Evolutionary conservation across 2,329 filamentous ascomycete genomes (phyloP).

Genomic region (Cryoendolithus antarcticus): DNA sequence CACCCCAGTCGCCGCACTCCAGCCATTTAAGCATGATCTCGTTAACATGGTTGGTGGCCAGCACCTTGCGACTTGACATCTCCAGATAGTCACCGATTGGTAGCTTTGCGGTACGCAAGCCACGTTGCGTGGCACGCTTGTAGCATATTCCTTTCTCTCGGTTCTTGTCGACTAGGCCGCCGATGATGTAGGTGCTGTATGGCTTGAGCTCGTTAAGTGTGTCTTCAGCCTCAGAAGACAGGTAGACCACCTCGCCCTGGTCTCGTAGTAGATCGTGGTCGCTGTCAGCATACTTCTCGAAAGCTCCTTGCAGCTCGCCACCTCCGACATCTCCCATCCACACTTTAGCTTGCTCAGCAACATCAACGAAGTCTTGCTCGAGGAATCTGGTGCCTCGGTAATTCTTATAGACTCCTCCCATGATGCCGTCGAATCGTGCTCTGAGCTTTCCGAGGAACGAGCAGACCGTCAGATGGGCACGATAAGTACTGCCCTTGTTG

Average conservation of each 20-base stretch:
- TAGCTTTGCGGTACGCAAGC: constrained; percentile 76
- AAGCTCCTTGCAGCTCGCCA: constrained; percentile 15
- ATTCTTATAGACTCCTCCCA: constrained; percentile 56
- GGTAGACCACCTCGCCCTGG: constrained; percentile 60
- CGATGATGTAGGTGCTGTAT: constrained; percentile 83
- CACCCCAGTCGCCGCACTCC: constrained; percentile 79
- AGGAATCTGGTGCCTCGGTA: constrained; percentile 73
- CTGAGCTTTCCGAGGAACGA: constrained; percentile 65
- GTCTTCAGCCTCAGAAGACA: constrained; percentile 82
- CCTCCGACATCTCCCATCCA: constrained; percentile 47
- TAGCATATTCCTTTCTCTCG: constrained; percentile 91
- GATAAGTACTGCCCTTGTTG: constrained; percentile 57
- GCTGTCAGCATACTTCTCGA: constrained; percentile 12
- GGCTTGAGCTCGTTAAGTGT: constrained; percentile 74
- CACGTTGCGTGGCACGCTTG: constrained; percentile 59
- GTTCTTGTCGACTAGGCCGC: constrained; percentile 91
- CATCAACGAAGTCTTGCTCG: constrained; percentile 60
- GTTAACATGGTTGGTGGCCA: constrained; percentile 90
- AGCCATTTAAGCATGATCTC: constrained; percentile 96
- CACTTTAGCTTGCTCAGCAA: constrained; percentile 51
- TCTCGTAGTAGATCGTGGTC: constrained; percentile 11
- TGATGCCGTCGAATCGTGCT: constrained; percentile 64
- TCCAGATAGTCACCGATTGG: constrained; percentile 90
- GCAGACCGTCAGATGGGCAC: constrained; percentile 62
- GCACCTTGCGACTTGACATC: constrained; percentile 73